Conservation (phyloP, 2,329 filamentous ascomycete genomes). For the Biscogniauxia marginata region DNA sequence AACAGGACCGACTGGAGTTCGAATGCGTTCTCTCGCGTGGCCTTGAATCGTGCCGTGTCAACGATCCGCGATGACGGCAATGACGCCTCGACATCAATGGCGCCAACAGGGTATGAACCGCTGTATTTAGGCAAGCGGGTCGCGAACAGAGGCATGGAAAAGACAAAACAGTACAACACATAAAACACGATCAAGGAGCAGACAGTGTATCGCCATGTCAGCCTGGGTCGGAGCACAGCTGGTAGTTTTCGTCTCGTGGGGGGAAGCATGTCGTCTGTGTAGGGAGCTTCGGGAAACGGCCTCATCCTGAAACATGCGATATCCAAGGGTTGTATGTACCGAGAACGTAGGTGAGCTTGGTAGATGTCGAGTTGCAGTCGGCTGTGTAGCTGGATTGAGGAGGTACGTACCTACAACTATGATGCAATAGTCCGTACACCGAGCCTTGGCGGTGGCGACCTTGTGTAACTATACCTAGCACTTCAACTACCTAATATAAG, state of each 20-base stretch:
- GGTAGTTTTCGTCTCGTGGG: conserved; percentile 11
- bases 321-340: neutral
- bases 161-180: conserved; percentile 39
- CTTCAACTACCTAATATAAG: too few species aligned
- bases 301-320: conserved; percentile 19
- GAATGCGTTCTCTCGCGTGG: conserved; percentile 40
- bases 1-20: conserved; percentile 48
- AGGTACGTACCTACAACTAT: neutral
- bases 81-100: conserved; percentile 45
- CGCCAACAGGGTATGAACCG: conserved; percentile 44
- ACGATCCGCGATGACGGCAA: conserved; percentile 27
- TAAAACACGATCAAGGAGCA: conserved; percentile 33
- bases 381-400: neutral
- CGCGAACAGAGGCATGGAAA: conserved; percentile 42
- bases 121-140: conserved; percentile 44
- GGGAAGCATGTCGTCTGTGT: conserved; percentile 6
- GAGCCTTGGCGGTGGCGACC: neutral
- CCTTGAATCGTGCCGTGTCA: conserved; percentile 39
- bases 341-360: too few species aligned
- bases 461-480: neutral
- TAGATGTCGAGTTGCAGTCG: neutral
- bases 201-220: conserved; percentile 35
- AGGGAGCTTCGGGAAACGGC: conserved; percentile 24
- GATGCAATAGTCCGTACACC: neutral
- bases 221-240: conserved; percentile 30